Conservation (phyloP, 495 filamentous ascomycete genomes). For the Hypomontagnella submonticulosa region DNA sequence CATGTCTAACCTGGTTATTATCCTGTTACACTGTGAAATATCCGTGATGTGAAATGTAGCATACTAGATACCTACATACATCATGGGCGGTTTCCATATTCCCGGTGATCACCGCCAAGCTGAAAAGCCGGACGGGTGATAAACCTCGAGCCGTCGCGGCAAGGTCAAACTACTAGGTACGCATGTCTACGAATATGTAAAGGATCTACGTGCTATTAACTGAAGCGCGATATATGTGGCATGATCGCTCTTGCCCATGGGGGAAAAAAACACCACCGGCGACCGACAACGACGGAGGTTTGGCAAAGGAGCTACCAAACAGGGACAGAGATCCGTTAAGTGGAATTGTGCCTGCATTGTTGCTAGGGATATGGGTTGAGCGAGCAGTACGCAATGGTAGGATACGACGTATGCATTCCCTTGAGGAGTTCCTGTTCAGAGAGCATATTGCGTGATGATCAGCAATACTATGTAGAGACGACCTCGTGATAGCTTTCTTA, state of each 20-base stretch:
- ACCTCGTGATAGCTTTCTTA: constrained; percentile 24
- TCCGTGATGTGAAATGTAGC: constrained; percentile 22
- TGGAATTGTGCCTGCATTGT: constrained; percentile 9
- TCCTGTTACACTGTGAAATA: constrained; percentile 36
- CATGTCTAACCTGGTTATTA: constrained; percentile 27
- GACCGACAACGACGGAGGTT: constrained; percentile 13
- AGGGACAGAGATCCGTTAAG: constrained; percentile 12
- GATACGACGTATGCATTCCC: constrained; percentile 6
- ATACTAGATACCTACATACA: constrained; percentile 1
- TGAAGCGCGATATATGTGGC: constrained; percentile 15
- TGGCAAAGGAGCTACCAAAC: constrained; percentile 19
- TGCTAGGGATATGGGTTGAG: constrained; percentile 8
- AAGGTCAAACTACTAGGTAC: constrained; percentile 22
- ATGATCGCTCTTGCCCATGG: constrained; percentile 25
- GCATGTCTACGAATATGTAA: constrained; percentile 2
- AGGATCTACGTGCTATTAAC: constrained; percentile 30
- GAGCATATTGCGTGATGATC: constrained; percentile 25
- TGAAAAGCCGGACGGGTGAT: constrained; percentile 11
- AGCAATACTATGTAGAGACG: constrained; percentile 18
- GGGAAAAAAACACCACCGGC: background rate
- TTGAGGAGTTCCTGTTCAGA: constrained; percentile 5
- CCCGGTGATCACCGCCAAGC: constrained; percentile 9
- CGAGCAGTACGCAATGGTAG: constrained; percentile 9
- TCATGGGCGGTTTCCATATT: constrained; percentile 16
- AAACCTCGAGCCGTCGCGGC: constrained; percentile 1